Conservation (phyloP, 139 green algal species). For the Chlorella sorokiniana region DNA sequence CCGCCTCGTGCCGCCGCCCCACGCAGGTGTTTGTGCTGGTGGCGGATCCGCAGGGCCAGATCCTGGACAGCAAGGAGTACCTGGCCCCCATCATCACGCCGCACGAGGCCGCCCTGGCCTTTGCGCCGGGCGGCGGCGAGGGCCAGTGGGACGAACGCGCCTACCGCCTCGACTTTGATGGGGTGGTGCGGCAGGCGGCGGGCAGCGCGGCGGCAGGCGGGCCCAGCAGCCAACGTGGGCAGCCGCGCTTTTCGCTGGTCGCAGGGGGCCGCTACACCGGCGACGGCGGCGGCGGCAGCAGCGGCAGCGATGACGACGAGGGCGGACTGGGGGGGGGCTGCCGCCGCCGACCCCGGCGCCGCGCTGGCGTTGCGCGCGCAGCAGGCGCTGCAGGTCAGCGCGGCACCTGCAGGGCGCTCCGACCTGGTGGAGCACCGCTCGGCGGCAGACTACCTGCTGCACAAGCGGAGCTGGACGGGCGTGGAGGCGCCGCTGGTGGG, state of each 20-base stretch:
- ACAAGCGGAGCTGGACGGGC: constrained; percentile 70
- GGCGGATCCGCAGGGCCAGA: constrained; percentile 64
- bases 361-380: constrained; percentile 33
- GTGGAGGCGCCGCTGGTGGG: constrained; percentile 75
- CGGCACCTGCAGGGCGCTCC: constrained; percentile 17
- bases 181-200: constrained; percentile 4
- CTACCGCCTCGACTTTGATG: constrained; percentile 52
- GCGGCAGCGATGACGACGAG: background rate
- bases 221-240: background rate
- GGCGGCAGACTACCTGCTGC: constrained; percentile 73
- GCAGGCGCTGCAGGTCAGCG: constrained; percentile 22
- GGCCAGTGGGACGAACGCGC: constrained; percentile 32
- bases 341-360: background rate
- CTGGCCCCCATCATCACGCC: constrained; percentile 91
- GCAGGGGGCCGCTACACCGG: constrained; percentile 11
- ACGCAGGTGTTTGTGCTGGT: constrained; percentile 78
- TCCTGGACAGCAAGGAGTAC: constrained; percentile 91
- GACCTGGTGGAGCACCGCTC: constrained; percentile 46
- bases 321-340: background rate
- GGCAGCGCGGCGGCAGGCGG: background rate
- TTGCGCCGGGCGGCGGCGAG: constrained; percentile 31
- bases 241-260: constrained; percentile 42
- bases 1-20: background rate
- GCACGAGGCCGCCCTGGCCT: constrained; percentile 82
- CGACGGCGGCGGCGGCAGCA: background rate